Percentiles rank a stretch among this genome's conserved stretches.
phyloP scores from a whole-genome alignment of 2,329 filamentous ascomycete genomes.

The Pleomassaria siparia region DNA sequence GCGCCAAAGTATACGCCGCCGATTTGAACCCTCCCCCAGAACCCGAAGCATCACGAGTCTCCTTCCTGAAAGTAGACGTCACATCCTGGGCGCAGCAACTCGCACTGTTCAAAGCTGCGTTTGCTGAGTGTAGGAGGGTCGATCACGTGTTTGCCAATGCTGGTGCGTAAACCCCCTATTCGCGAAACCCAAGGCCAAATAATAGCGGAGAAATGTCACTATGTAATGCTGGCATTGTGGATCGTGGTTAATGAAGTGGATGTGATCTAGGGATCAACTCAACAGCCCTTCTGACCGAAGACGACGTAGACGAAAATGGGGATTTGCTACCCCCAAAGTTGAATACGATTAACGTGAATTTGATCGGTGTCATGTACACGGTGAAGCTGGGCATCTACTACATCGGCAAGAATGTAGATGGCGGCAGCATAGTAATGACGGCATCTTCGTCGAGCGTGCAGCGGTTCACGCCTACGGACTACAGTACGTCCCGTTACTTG shows the following conservation, averaged over 20 bases:
- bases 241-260: no score
- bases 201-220: no score
- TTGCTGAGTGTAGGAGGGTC: constrained; percentile 45
- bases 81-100: constrained; percentile 53
- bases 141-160: constrained; percentile 49
- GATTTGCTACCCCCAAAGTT: constrained; percentile 30
- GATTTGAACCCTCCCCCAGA: constrained; percentile 53
- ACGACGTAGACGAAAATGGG: constrained; percentile 32
- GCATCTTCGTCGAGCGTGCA: constrained; percentile 32
- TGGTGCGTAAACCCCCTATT: constrained; percentile 10
- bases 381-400: constrained; percentile 32
- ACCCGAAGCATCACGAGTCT: constrained; percentile 21
- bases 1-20: constrained; percentile 57
- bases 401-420: constrained; percentile 24
- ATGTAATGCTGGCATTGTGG: no score
- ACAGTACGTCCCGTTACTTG: constrained; percentile 31
- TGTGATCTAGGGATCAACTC: constrained; percentile 23
- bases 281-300: constrained; percentile 24
- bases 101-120: constrained; percentile 54
- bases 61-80: constrained; percentile 33
- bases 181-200: background rate
- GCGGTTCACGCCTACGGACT: constrained; percentile 29
- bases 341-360: constrained; percentile 30
- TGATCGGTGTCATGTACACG: constrained; percentile 32
- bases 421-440: constrained; percentile 37